Percentiles rank a stretch among this genome's conserved stretches.
Evolutionary conservation across 2,329 filamentous ascomycete species (phyloP).

Genomic region (Aspergillus niger): DNA sequence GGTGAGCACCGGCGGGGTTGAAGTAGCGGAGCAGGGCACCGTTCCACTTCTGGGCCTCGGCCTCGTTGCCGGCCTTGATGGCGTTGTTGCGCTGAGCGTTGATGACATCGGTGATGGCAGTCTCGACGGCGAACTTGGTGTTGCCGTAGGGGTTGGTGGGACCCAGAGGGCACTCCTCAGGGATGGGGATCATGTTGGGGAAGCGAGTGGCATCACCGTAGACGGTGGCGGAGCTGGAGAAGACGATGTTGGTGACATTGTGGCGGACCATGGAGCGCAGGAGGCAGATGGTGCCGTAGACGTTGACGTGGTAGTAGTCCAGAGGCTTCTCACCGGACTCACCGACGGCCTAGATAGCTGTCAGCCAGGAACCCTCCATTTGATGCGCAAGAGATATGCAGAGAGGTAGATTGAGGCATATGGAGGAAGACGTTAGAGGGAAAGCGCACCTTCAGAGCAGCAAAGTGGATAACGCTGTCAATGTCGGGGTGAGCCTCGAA

Average conservation of each 20-base stretch:
- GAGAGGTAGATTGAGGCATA: too few relatives aligned
- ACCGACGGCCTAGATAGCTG: constrained; percentile 73
- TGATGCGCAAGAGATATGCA: not conserved
- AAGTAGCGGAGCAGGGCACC: constrained; percentile 93
- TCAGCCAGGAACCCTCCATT: not conserved
- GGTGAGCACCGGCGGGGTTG: constrained; percentile 94
- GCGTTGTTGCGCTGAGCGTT: constrained; percentile 81
- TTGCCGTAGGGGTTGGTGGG: constrained; percentile 97
- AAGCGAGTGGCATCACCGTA: constrained; percentile 97
- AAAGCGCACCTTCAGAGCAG: constrained; percentile 77
- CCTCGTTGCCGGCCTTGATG: constrained; percentile 73
- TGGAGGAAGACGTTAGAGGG: too few relatives aligned
- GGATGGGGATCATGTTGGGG: constrained; percentile 98
- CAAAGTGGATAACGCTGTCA: constrained; percentile 98
- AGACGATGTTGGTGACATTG: constrained; percentile 95
- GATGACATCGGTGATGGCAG: constrained; percentile 87
- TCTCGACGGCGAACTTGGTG: constrained; percentile 92
- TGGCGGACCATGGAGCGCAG: constrained; percentile 84
- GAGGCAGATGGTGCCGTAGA: constrained; percentile 85
- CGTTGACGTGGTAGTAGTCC: constrained; percentile 98
- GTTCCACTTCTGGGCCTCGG: constrained; percentile 78
- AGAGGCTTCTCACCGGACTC: constrained; percentile 92
- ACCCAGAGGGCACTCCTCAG: constrained; percentile 91
- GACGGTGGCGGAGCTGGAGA: constrained; percentile 96
- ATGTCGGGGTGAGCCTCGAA: constrained; percentile 89